Evolutionary conservation across 179 eudicot genomes (phyloP).

Genomic region (Corrigiola litoralis): DNA sequence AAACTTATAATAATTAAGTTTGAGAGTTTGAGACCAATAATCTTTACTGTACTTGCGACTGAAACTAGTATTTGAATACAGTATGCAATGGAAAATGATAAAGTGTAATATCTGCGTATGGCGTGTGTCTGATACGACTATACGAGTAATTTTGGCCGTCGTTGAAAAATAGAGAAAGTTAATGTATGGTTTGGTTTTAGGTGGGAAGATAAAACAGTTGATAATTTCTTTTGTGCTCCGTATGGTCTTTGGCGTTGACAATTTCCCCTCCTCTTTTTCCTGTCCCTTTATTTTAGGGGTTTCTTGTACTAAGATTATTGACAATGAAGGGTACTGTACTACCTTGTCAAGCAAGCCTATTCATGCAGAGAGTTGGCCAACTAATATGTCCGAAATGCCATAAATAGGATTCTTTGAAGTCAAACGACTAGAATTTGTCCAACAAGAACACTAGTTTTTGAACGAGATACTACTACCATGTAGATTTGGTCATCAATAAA

Average conservation of each 20-base stretch:
- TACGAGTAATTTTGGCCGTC: not conserved
- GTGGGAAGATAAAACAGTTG: not conserved
- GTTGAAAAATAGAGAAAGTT: not conserved
- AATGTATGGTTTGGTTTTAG: not conserved
- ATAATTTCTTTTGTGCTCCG: not conserved
- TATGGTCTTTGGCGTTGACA: constrained; percentile 12
- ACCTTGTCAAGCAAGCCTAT: constrained; percentile 7
- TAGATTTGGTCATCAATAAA: not conserved
- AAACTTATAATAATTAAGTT: no score
- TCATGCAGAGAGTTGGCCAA: constrained; percentile 17
- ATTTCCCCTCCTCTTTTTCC: not conserved
- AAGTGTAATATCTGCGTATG: no score
- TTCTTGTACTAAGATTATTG: not conserved
- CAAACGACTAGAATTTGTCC: constrained; percentile 8
- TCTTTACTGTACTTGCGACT: no score
- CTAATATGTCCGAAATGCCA: constrained; percentile 4
- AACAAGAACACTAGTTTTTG: constrained; percentile 6
- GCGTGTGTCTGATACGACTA: not conserved
- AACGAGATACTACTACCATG: not conserved
- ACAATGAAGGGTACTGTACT: not conserved
- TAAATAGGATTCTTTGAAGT: not conserved
- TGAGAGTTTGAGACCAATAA: no score
- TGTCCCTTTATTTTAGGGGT: not conserved
- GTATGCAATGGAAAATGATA: no score
- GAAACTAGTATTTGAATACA: no score